Conservation (phyloP, 2,329 filamentous ascomycete species). For the Trichoderma lentiforme region DNA sequence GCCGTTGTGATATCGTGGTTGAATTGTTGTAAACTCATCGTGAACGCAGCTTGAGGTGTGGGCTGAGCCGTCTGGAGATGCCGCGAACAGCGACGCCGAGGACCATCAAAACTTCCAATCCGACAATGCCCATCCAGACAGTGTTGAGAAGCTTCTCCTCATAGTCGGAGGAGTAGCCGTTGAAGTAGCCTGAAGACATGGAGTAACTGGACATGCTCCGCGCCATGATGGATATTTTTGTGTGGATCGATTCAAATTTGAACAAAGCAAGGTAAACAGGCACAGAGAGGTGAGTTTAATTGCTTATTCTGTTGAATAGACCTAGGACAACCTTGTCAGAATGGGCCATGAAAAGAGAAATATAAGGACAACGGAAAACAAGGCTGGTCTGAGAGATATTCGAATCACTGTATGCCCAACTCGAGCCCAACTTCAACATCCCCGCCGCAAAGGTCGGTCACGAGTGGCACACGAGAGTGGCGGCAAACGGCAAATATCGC, state of each 20-base stretch:
- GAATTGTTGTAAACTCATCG: background rate
- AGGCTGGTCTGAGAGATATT: background rate
- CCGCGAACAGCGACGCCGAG: constrained; percentile 36
- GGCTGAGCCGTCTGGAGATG: constrained; percentile 27
- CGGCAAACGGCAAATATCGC: constrained; percentile 8
- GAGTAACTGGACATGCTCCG: constrained; percentile 15
- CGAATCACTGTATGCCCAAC: constrained; percentile 12
- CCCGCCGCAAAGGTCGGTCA: constrained; percentile 14
- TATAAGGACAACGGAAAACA: background rate
- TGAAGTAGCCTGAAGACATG: constrained; percentile 25
- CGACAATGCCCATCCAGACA: constrained; percentile 47
- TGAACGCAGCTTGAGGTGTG: constrained; percentile 16
- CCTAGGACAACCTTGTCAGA: background rate
- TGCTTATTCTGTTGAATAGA: background rate
- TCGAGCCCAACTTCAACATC: constrained; percentile 11
- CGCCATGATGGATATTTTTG: constrained; percentile 7
- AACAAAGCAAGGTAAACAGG: background rate
- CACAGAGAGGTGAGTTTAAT: background rate
- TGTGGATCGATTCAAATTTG: background rate
- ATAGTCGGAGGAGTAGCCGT: constrained; percentile 31
- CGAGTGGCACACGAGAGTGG: constrained; percentile 8
- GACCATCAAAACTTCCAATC: constrained; percentile 45
- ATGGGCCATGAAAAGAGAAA: background rate
- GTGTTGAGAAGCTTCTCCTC: constrained; percentile 43
- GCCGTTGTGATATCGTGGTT: background rate